These are phyloP conservation scores for Yarrowia galli DNA, from an alignment of 1,139 yeast species.

Conservation along the genomic window DNA sequence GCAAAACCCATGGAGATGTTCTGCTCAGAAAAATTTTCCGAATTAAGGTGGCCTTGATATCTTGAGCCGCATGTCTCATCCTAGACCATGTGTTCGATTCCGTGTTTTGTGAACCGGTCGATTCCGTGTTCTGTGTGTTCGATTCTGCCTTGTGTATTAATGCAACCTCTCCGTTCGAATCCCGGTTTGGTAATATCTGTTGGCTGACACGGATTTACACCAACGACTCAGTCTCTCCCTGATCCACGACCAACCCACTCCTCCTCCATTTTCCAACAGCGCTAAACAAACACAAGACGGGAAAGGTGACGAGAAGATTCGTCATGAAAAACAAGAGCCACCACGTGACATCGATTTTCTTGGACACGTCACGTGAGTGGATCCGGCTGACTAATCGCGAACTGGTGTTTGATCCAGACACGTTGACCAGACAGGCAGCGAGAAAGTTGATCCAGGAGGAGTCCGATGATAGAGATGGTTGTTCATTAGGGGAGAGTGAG, in stretches of 20 bases:
- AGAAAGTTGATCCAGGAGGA: not conserved
- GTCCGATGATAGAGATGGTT: not conserved
- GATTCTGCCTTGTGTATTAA: too few relatives aligned
- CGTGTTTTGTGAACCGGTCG: too few relatives aligned
- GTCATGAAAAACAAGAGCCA: not conserved
- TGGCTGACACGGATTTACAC: too few relatives aligned
- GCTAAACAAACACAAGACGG: not conserved
- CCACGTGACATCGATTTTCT: not conserved
- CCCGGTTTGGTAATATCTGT: too few relatives aligned
- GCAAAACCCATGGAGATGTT: too few relatives aligned
- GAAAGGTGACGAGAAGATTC: not conserved
- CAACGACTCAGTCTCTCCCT: constrained; percentile 2
- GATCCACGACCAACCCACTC: not conserved
- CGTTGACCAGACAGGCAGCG: not conserved
- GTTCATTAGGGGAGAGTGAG: not conserved
- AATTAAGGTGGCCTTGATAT: too few relatives aligned
- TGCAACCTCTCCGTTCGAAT: too few relatives aligned
- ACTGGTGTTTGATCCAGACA: not conserved
- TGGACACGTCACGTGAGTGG: not conserved
- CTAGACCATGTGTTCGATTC: too few relatives aligned
- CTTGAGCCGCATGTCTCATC: too few relatives aligned
- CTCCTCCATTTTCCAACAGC: not conserved
- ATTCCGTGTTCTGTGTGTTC: too few relatives aligned
- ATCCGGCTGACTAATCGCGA: not conserved
- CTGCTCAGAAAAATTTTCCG: too few relatives aligned